Evolutionary conservation across 2,329 filamentous ascomycete genomes (phyloP).

Genomic region (Alternaria gaisen): DNA sequence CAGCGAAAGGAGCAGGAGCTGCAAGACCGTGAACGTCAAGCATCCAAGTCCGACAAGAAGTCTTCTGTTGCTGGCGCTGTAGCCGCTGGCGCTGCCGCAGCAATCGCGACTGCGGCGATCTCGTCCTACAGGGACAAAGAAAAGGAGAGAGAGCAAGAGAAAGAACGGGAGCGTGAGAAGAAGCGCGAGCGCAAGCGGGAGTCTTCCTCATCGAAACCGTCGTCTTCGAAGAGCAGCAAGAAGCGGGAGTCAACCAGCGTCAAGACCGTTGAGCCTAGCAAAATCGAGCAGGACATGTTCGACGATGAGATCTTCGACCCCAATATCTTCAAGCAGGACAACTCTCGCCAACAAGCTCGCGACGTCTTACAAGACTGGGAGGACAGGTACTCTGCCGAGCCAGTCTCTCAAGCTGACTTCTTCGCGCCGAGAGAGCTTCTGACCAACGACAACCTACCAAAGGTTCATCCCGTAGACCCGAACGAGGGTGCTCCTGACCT

Average conservation of each 20-base stretch:
- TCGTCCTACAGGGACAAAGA: constrained; percentile 37
- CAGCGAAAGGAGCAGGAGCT: constrained; percentile 47
- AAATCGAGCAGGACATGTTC: constrained; percentile 44
- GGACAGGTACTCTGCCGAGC: constrained; percentile 51
- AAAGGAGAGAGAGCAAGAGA: constrained; percentile 19
- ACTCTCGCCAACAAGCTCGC: constrained; percentile 41
- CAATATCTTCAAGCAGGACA: constrained; percentile 54
- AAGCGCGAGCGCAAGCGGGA: constrained; percentile 20
- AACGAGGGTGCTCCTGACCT: constrained; percentile 57
- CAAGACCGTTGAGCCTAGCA: constrained; percentile 49
- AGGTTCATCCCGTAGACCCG: constrained; percentile 48
- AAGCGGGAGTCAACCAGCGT: constrained; percentile 44
- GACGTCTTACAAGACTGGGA: constrained; percentile 56
- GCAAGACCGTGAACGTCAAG: constrained; percentile 44
- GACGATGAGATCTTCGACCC: constrained; percentile 59
- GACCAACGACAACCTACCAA: constrained; percentile 50
- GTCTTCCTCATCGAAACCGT: constrained; percentile 19
- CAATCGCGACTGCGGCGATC: constrained; percentile 44
- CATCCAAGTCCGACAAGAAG: constrained; percentile 50
- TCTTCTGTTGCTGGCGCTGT: constrained; percentile 48
- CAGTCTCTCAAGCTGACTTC: constrained; percentile 57
- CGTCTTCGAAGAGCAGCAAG: constrained; percentile 20
- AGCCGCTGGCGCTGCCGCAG: constrained; percentile 45
- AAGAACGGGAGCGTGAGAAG: constrained; percentile 21
- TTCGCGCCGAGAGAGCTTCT: constrained; percentile 57